phyloP scores from a whole-genome alignment of 2,329 filamentous ascomycete species.

The Didymellaceae sp. region DNA sequence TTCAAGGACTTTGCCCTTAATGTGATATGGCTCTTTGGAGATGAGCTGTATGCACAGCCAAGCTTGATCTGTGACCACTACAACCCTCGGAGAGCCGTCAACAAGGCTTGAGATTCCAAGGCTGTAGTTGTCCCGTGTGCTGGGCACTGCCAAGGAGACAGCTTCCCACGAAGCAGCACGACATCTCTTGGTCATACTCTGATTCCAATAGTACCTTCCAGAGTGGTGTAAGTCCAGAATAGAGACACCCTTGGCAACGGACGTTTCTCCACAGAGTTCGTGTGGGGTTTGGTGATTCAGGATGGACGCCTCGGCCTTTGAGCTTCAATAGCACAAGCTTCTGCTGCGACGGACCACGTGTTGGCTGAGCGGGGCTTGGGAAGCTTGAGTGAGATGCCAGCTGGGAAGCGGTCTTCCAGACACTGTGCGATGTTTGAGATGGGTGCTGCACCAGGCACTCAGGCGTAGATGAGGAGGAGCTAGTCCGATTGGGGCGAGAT shows the following conservation, averaged over 20 bases:
- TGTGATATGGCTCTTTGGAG: background rate
- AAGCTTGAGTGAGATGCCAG: conserved; percentile 28
- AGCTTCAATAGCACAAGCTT: conserved; percentile 43
- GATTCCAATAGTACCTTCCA: conserved; percentile 20
- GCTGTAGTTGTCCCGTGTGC: conserved; percentile 18
- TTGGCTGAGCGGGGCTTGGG: conserved; percentile 29
- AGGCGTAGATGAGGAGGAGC: conserved; percentile 25
- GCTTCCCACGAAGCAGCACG: background rate
- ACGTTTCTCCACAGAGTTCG: conserved; percentile 34
- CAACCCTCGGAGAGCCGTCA: conserved; percentile 12
- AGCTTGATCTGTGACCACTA: conserved; percentile 16
- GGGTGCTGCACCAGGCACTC: conserved; percentile 24
- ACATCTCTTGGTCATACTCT: conserved; percentile 20
- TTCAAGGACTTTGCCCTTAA: background rate
- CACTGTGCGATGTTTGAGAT: conserved; percentile 26
- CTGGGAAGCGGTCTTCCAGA: conserved; percentile 17
- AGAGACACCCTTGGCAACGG: conserved; percentile 18
- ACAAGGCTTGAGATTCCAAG: conserved; percentile 23
- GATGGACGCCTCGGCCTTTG: conserved; percentile 28
- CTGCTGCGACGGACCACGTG: conserved; percentile 36
- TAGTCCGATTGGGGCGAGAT: conserved; percentile 19
- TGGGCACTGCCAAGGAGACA: conserved; percentile 15
- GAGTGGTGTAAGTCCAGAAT: conserved; percentile 12
- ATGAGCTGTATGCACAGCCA: conserved; percentile 2
- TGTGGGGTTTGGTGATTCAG: conserved; percentile 23